phyloP scores from a whole-genome alignment of 805 yeast species.

The Barnettozyma sucrosica region DNA sequence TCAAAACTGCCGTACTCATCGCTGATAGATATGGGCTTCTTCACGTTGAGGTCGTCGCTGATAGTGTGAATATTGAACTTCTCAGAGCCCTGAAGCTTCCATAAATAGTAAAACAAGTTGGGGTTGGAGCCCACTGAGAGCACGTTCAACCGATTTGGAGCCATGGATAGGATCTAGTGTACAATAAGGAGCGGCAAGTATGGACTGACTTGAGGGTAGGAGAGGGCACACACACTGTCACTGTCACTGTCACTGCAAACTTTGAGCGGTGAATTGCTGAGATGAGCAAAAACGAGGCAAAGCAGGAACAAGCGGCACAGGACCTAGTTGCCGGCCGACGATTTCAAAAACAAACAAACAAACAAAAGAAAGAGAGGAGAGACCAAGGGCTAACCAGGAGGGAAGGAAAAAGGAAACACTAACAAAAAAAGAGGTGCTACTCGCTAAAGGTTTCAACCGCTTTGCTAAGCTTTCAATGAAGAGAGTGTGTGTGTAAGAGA shows the following conservation, averaged over 20 bases:
- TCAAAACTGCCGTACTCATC: conserved; percentile 20
- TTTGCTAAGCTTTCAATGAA: too few species aligned
- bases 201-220: too few species aligned
- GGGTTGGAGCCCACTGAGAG: conserved; percentile 50
- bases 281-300: neutral
- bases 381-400: too few species aligned
- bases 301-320: neutral
- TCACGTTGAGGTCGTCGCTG: conserved; percentile 21
- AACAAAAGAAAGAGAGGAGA: too few species aligned
- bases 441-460: too few species aligned
- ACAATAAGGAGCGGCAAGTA: neutral
- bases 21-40: conserved; percentile 9
- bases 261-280: neutral
- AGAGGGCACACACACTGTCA: too few species aligned
- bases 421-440: too few species aligned
- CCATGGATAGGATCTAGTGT: neutral
- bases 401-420: too few species aligned
- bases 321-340: neutral
- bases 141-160: conserved; percentile 23
- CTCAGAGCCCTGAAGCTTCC: conserved; percentile 47
- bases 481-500: too few species aligned
- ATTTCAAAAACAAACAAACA: neutral
- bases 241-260: neutral
- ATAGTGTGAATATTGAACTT: conserved; percentile 38
- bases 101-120: conserved; percentile 51